Conservation (phyloP, 441 rosid species). For the Pelargonium myrrhifolium region DNA sequence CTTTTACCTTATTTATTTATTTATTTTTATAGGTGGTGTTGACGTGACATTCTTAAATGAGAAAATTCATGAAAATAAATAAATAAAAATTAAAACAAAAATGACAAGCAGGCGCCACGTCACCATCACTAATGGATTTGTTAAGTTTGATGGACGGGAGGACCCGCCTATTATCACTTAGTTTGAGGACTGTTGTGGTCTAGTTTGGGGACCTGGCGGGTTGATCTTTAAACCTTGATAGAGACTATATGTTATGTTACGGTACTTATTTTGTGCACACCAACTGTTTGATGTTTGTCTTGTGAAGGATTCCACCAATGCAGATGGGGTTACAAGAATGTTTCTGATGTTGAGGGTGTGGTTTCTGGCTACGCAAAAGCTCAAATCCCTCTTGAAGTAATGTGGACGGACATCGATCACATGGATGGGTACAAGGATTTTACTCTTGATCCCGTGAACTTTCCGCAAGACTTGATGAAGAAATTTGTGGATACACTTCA, state of each 20-base stretch:
- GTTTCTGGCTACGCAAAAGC: constrained; percentile 21
- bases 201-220: no score
- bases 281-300: neutral
- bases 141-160: no score
- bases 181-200: no score
- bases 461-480: constrained; percentile 17
- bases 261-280: neutral
- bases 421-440: constrained; percentile 25
- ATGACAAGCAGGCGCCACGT: no score
- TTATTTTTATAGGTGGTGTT: no score
- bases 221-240: no score
- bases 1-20: no score
- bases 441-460: constrained; percentile 23
- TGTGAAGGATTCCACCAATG: constrained; percentile 21
- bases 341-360: constrained; percentile 16
- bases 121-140: no score
- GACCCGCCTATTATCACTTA: no score
- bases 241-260: neutral
- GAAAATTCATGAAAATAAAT: no score
- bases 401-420: constrained; percentile 22
- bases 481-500: constrained; percentile 10
- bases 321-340: constrained; percentile 19
- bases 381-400: constrained; percentile 16
- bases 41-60: no score
- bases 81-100: no score